Percentiles rank a stretch among this genome's conserved stretches.
These are phyloP conservation scores for Balansia obtecta DNA, from an alignment of 2,329 filamentous ascomycete genomes.

Conservation along the genomic window DNA sequence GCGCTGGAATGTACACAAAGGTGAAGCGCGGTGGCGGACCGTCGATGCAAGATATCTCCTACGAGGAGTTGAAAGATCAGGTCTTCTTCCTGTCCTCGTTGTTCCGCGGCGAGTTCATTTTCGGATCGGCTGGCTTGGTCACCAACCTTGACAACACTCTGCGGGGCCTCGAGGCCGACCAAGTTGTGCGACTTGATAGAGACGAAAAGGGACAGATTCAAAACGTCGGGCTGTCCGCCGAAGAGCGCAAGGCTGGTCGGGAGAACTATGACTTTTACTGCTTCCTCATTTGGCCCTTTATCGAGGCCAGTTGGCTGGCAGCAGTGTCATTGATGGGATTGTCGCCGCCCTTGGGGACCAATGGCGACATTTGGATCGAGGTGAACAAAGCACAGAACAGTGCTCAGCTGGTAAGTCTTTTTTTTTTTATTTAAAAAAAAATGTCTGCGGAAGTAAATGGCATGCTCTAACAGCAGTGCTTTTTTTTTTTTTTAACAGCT, in stretches of 20 bases:
- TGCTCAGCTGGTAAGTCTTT: slow-evolving; percentile 56
- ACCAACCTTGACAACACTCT: slow-evolving; percentile 74
- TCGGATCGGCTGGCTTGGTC: slow-evolving; percentile 72
- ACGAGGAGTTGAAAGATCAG: slow-evolving; percentile 60
- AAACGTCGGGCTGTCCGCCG: slow-evolving; percentile 60
- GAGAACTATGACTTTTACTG: slow-evolving; percentile 99
- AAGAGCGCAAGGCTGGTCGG: slow-evolving; percentile 64
- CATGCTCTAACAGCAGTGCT: slow-evolving; percentile 4
- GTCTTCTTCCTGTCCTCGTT: slow-evolving; percentile 85
- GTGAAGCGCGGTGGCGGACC: slow-evolving; percentile 88
- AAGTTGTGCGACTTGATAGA: slow-evolving; percentile 58
- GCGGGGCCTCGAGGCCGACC: slow-evolving; percentile 61
- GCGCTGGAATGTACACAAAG: slow-evolving; percentile 76
- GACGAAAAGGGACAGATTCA: slow-evolving; percentile 43
- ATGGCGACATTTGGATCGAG: slow-evolving; percentile 67
- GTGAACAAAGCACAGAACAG: slow-evolving; percentile 65
- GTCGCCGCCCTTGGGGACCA: slow-evolving; percentile 50
- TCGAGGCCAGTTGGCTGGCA: slow-evolving; percentile 87
- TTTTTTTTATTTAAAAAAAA: too few species aligned
- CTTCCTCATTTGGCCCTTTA: slow-evolving; percentile 97
- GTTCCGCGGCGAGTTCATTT: slow-evolving; percentile 95
- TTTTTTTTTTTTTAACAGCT: too few species aligned
- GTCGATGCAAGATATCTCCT: slow-evolving; percentile 65
- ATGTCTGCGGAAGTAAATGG: background rate
- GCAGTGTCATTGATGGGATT: slow-evolving; percentile 80